Conservation (phyloP, 1,139 yeast species). For the Kurtzmaniella quercitrusa region DNA sequence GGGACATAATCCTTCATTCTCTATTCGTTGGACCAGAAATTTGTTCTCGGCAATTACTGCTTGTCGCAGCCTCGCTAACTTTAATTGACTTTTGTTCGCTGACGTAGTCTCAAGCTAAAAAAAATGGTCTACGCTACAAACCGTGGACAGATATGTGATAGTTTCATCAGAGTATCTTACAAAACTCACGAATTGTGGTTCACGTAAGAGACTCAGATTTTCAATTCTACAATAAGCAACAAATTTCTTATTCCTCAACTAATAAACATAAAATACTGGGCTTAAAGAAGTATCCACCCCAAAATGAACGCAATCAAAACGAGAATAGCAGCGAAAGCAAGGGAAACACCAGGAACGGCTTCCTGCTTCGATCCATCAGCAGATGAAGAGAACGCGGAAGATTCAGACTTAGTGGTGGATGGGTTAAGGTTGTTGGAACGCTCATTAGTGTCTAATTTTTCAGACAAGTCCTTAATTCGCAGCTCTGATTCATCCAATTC, state of each 20-base stretch:
- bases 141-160: too few species aligned
- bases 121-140: too few species aligned
- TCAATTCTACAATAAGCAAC: not conserved
- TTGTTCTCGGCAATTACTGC: too few species aligned
- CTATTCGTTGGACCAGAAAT: too few species aligned
- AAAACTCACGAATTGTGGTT: not conserved
- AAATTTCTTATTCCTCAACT: not conserved
- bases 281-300: constrained; percentile 57
- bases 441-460: constrained; percentile 35
- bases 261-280: constrained; percentile 1
- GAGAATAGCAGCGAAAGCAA: constrained; percentile 48
- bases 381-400: constrained; percentile 5
- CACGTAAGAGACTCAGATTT: too few species aligned
- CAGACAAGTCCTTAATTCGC: constrained; percentile 39
- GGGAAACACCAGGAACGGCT: constrained; percentile 43
- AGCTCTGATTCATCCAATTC: constrained; percentile 39
- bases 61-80: too few species aligned
- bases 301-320: constrained; percentile 54
- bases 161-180: too few species aligned
- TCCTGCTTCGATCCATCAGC: constrained; percentile 6
- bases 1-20: too few species aligned
- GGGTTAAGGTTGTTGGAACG: constrained; percentile 5
- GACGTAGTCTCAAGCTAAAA: too few species aligned
- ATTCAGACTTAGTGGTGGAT: constrained; percentile 6
- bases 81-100: too few species aligned